Percentiles rank a stretch among this genome's conserved stretches.
Conservation (phyloP, 176 grass and related monocot genomes). For the Avena eriantha region DNA sequence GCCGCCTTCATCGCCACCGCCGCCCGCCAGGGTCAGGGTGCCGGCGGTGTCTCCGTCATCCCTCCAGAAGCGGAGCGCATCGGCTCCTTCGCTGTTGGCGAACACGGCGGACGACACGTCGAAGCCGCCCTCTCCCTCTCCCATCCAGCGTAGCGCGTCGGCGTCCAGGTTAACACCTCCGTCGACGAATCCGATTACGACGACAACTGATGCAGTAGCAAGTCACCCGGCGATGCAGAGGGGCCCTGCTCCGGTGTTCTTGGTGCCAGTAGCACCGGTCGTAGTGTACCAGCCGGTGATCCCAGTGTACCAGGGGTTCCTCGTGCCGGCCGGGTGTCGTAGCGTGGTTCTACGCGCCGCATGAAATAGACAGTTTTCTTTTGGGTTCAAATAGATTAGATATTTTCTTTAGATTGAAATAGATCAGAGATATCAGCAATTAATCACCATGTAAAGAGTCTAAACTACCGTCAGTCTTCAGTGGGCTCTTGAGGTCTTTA, state of each 20-base stretch:
- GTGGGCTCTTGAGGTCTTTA: too few species aligned
- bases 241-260: neutral
- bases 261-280: neutral
- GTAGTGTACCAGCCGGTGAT: slow-evolving; percentile 3
- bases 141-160: neutral
- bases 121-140: neutral
- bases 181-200: neutral
- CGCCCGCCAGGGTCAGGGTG: neutral
- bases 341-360: neutral
- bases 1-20: neutral
- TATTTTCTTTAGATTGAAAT: too few species aligned
- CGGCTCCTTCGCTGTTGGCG: neutral
- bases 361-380: neutral
- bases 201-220: neutral
- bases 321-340: neutral
- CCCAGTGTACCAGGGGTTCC: slow-evolving; percentile 6
- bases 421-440: too few species aligned
- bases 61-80: neutral
- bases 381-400: too few species aligned
- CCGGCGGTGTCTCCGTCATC: neutral
- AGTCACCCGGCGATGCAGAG: neutral
- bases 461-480: too few species aligned
- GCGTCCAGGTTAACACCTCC: neutral
- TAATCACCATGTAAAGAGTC: too few species aligned
- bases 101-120: neutral